These are phyloP conservation scores for Cutaneotrichosporon sp. DNA, from an alignment of 1,284 basidiomycete species.

Conservation along the genomic window DNA sequence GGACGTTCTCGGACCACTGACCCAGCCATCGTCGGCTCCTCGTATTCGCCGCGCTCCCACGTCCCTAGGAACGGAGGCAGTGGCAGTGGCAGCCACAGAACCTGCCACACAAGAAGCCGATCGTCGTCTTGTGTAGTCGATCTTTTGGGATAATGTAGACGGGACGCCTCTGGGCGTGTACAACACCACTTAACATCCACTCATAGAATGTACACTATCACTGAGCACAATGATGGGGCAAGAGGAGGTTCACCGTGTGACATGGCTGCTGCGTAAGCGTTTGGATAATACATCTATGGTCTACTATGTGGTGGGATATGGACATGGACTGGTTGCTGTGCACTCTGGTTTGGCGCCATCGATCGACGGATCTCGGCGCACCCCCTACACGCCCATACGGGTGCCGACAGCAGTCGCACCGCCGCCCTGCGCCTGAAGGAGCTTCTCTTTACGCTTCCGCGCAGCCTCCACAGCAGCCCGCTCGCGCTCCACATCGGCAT, in stretches of 20 bases:
- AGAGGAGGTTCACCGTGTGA: too few species aligned
- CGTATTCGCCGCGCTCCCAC: not conserved
- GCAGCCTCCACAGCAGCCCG: conserved; percentile 4
- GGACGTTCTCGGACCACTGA: conserved; percentile 5
- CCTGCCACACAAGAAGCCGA: too few species aligned
- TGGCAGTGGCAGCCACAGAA: too few species aligned
- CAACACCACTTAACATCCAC: not conserved
- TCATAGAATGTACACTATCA: not conserved
- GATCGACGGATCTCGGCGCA: too few species aligned
- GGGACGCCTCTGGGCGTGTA: not conserved
- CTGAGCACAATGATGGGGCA: not conserved
- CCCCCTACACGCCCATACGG: conserved; percentile 25
- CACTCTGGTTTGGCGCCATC: too few species aligned
- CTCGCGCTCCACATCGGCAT: conserved; percentile 1
- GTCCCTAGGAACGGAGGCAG: too few species aligned
- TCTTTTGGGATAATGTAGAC: too few species aligned
- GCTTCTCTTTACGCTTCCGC: conserved; percentile 12
- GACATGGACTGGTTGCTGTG: too few species aligned
- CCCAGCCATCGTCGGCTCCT: not conserved
- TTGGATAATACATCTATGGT: not conserved
- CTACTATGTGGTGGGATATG: too few species aligned
- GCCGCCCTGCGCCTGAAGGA: conserved; percentile 25
- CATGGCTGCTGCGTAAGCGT: not conserved
- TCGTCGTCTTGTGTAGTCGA: too few species aligned
- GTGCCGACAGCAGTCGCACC: conserved; percentile 35